A percentile compares a stretch with the other conserved stretches of the same genome.
Evolutionary conservation across 108 stramenopile species (phyloP).

Genomic region (Skeletonema potamos): DNA sequence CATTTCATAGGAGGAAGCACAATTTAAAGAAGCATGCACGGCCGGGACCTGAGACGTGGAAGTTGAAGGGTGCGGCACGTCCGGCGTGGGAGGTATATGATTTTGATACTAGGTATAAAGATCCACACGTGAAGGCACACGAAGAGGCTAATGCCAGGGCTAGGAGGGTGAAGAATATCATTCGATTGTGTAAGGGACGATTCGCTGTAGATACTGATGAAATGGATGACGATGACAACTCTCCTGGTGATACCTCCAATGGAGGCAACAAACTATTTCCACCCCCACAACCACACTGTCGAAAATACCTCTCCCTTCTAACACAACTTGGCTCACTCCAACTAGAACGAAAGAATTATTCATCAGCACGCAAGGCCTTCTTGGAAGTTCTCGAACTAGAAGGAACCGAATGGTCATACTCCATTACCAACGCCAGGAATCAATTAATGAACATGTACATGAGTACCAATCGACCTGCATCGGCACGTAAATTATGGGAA

Average conservation of each 20-base stretch:
- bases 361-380: conserved; percentile 64
- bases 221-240: not conserved
- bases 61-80: conserved; percentile 85
- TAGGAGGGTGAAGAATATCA: conserved; percentile 59
- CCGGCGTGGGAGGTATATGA: conserved; percentile 88
- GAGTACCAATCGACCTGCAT: conserved; percentile 65
- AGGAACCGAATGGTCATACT: conserved; percentile 22
- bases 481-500: conserved; percentile 65
- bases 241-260: not conserved
- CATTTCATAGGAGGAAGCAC: conserved; percentile 15
- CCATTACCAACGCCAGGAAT: conserved; percentile 69
- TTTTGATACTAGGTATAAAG: conserved; percentile 87
- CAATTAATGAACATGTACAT: conserved; percentile 81
- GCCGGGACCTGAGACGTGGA: conserved; percentile 84
- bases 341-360: conserved; percentile 63
- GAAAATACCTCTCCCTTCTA: conserved; percentile 65
- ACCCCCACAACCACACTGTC: conserved; percentile 65
- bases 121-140: conserved; percentile 73
- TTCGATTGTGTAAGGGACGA: conserved; percentile 57
- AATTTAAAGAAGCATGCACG: conserved; percentile 58
- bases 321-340: conserved; percentile 79
- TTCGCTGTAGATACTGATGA: conserved; percentile 43
- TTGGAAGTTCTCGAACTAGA: conserved; percentile 78
- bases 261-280: conserved; percentile 1
- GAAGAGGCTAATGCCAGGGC: conserved; percentile 67